Evolutionary conservation across 169 alveolate species (phyloP).

Genomic region (Cryptosporidium viatorum): DNA sequence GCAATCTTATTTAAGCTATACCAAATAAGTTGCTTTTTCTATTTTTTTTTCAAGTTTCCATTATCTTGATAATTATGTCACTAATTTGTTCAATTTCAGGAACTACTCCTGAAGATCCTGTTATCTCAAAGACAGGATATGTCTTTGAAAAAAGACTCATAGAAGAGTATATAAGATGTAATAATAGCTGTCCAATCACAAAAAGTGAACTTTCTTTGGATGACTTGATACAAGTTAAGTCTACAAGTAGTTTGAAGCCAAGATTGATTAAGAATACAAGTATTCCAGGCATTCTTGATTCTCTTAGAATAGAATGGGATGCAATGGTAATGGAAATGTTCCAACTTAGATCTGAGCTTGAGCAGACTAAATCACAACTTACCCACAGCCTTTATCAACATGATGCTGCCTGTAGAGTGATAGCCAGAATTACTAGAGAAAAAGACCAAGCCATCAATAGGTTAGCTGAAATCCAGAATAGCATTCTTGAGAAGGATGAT

Average conservation of each 20-base stretch:
- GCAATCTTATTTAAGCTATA: not conserved
- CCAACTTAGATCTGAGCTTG: conserved; percentile 82
- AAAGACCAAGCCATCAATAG: conserved; percentile 92
- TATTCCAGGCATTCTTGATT: conserved; percentile 92
- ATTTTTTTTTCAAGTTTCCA: not conserved
- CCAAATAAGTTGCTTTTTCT: not conserved
- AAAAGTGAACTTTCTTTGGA: conserved; percentile 82
- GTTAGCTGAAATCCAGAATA: conserved; percentile 84
- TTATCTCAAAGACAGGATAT: conserved; percentile 87
- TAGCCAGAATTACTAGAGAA: conserved; percentile 94
- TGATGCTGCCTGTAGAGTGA: conserved; percentile 98
- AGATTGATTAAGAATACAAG: conserved; percentile 91
- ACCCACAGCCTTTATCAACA: conserved; percentile 96
- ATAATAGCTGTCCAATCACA: conserved; percentile 85
- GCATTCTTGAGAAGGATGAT: conserved; percentile 63
- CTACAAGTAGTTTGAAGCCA: conserved; percentile 83
- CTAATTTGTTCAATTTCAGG: conserved; percentile 88
- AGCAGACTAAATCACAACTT: conserved; percentile 91
- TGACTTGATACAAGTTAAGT: conserved; percentile 83
- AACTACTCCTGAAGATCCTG: conserved; percentile 88
- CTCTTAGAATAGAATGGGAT: conserved; percentile 96
- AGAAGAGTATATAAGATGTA: conserved; percentile 84
- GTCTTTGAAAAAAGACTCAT: conserved; percentile 85
- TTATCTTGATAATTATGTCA: conserved; percentile 77
- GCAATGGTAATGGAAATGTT: conserved; percentile 93